phyloP scores from a whole-genome alignment of 805 yeast genomes.

The Blastobotrys terrestris region DNA sequence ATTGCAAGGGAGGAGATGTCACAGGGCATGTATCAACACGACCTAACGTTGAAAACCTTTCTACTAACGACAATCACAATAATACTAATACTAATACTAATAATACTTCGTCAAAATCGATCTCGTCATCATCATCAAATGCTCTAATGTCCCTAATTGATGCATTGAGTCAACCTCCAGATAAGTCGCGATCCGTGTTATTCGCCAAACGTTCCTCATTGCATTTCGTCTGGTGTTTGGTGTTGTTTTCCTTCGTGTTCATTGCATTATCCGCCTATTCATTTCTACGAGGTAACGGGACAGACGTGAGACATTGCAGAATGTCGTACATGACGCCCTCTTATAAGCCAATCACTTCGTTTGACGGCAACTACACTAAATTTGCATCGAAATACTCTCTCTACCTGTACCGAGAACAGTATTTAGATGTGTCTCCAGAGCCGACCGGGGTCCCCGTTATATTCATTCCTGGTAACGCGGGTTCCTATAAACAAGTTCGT shows the following conservation, averaged over 20 bases:
- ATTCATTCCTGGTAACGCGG: conserved; percentile 97
- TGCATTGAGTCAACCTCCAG: neutral
- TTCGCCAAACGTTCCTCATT: neutral
- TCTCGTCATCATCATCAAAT: neutral
- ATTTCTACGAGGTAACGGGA: conserved; percentile 4
- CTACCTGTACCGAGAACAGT: conserved; percentile 74
- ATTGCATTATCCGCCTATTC: conserved; percentile 12
- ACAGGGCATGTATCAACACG: neutral
- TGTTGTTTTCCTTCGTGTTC: conserved; percentile 2
- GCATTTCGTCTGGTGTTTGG: neutral
- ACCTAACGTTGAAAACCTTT: neutral
- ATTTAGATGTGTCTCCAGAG: conserved; percentile 6
- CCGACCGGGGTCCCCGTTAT: conserved; percentile 83
- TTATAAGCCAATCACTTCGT: conserved; percentile 66
- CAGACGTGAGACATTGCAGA: conserved; percentile 42
- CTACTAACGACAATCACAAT: neutral
- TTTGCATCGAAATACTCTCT: conserved; percentile 77
- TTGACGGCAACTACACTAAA: conserved; percentile 62
- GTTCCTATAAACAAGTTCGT: conserved; percentile 82
- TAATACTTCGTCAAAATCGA: neutral
- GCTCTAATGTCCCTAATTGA: neutral
- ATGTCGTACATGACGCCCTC: conserved; percentile 78
- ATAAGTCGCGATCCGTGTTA: neutral
- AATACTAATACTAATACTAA: too few relatives aligned
- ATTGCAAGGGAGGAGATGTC: neutral